Percentiles rank a stretch among this genome's conserved stretches.
Evolutionary conservation across 2,329 filamentous ascomycete species (phyloP).

Genomic region (Clonostachys chloroleuca): DNA sequence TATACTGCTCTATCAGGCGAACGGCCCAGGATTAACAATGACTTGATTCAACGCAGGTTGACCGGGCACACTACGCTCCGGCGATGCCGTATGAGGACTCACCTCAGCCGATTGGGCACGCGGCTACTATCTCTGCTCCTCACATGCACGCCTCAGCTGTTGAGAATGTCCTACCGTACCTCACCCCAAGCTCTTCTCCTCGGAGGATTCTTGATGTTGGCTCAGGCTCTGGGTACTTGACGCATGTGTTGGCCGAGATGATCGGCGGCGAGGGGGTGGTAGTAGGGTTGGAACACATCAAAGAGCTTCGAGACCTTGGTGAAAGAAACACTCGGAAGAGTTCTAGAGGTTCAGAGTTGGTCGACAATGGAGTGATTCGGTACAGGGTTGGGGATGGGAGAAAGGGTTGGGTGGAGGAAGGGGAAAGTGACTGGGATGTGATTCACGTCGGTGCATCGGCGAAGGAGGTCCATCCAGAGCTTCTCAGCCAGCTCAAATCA

Average conservation of each 20-base stretch:
- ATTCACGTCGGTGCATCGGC: conserved; percentile 95
- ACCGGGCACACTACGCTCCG: conserved; percentile 81
- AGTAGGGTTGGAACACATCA: conserved; percentile 73
- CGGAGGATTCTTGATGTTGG: conserved; percentile 68
- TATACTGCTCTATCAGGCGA: conserved; percentile 1
- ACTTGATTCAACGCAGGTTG: conserved; percentile 52
- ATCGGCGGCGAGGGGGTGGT: conserved; percentile 51
- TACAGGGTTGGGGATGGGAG: conserved; percentile 76
- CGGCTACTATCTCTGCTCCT: conserved; percentile 53
- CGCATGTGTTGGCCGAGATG: conserved; percentile 80
- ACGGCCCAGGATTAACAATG: background rate
- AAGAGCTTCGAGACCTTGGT: conserved; percentile 56
- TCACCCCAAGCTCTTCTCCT: conserved; percentile 26
- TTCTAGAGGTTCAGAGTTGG: conserved; percentile 48
- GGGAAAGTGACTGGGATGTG: conserved; percentile 70
- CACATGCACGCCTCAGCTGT: conserved; percentile 57
- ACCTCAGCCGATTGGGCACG: conserved; percentile 50
- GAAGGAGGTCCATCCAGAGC: conserved; percentile 61
- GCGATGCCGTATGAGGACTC: conserved; percentile 60
- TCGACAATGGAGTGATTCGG: conserved; percentile 60
- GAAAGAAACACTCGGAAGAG: conserved; percentile 63
- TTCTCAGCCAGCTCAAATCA: conserved; percentile 72
- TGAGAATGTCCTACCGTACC: conserved; percentile 40
- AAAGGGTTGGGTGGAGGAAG: conserved; percentile 54
- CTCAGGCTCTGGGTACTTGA: conserved; percentile 77